phyloP scores from a whole-genome alignment of 2,329 filamentous ascomycete genomes.

The Fusarium sp. region DNA sequence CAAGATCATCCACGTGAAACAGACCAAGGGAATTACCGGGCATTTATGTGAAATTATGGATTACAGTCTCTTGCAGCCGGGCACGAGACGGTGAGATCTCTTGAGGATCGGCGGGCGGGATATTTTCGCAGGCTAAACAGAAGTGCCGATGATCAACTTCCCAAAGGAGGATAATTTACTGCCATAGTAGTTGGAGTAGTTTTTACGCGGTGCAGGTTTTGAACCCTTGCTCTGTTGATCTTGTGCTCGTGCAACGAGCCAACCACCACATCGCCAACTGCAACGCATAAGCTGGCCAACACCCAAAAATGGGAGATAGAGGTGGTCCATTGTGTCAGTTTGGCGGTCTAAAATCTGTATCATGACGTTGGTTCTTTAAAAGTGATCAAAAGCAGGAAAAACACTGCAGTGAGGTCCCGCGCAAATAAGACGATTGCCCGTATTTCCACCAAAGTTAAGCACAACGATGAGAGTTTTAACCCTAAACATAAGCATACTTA shows the following conservation, averaged over 20 bases:
- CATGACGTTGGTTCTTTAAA: too few relatives aligned
- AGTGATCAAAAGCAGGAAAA: too few relatives aligned
- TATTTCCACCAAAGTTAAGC: conserved; percentile 26
- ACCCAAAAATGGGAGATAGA: too few relatives aligned
- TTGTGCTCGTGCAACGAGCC: conserved; percentile 10
- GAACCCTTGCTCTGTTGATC: conserved; percentile 1
- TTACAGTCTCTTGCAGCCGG: conserved; percentile 5
- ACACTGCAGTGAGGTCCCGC: too few relatives aligned
- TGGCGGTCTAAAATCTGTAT: too few relatives aligned
- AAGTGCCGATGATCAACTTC: conserved; percentile 33
- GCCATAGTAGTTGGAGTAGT: not conserved
- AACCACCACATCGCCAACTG: not conserved
- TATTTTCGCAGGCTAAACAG: conserved; percentile 4
- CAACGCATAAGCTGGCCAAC: not conserved
- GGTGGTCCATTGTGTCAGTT: too few relatives aligned
- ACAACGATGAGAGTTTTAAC: conserved; percentile 30
- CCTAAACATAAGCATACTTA: conserved; percentile 31
- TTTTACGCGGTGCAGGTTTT: not conserved
- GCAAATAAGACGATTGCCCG: not conserved
- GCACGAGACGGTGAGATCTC: conserved; percentile 24
- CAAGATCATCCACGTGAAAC: too few relatives aligned
- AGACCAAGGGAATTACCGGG: too few relatives aligned
- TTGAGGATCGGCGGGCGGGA: conserved; percentile 12
- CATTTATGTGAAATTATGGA: too few relatives aligned
- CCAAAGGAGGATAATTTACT: not conserved